Conservation (phyloP, 805 yeast genomes). For the Wickerhamiella cacticola region DNA sequence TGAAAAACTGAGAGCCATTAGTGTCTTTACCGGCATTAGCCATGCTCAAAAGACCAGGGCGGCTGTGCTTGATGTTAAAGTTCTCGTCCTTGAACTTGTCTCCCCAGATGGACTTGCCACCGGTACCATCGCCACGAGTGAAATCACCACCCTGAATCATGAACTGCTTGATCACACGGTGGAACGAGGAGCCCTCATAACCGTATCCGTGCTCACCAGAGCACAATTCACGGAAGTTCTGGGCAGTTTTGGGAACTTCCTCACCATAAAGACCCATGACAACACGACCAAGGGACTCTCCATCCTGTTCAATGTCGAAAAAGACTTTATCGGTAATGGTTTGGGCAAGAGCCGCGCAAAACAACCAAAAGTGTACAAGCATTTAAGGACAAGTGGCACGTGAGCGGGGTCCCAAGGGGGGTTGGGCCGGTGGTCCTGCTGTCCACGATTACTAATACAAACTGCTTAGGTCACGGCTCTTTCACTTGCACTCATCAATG, state of each 20-base stretch:
- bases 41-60: constrained; percentile 61
- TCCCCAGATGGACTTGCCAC: constrained; percentile 75
- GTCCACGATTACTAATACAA: too few relatives aligned
- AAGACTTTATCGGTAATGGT: constrained; percentile 66
- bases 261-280: constrained; percentile 80
- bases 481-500: neutral
- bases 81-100: constrained; percentile 65
- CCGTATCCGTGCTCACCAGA: constrained; percentile 62
- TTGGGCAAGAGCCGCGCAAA: constrained; percentile 26
- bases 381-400: neutral
- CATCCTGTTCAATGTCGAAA: constrained; percentile 79
- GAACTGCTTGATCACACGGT: constrained; percentile 58
- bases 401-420: neutral
- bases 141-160: constrained; percentile 88
- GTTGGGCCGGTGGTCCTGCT: too few relatives aligned
- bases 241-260: constrained; percentile 77
- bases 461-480: neutral
- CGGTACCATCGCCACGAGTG: constrained; percentile 49
- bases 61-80: constrained; percentile 43
- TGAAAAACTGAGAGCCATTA: constrained; percentile 90
- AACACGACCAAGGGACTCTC: constrained; percentile 61
- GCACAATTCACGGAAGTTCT: constrained; percentile 72
- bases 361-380: constrained; percentile 7
- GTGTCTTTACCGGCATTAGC: constrained; percentile 60
- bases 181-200: constrained; percentile 55